phyloP scores from a whole-genome alignment of 495 filamentous ascomycete species.

The Penicillium antarcticum region DNA sequence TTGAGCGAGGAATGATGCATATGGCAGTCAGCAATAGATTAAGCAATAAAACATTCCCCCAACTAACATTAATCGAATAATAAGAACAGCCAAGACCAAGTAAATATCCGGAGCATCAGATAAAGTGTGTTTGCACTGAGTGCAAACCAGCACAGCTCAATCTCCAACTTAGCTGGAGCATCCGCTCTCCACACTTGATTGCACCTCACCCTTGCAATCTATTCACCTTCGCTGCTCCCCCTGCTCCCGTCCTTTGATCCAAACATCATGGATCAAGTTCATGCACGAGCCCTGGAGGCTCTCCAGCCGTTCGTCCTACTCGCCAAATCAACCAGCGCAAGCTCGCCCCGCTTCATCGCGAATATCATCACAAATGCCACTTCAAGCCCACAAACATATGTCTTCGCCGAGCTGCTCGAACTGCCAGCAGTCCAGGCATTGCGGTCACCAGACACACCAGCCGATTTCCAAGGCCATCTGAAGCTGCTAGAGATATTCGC shows the following conservation, averaged over 20 bases:
- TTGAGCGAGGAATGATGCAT: background rate
- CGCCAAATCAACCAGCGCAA: conserved; percentile 68
- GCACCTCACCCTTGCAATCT: conserved; percentile 7
- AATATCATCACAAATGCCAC: conserved; percentile 88
- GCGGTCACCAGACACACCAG: conserved; percentile 38
- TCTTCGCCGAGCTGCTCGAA: conserved; percentile 91
- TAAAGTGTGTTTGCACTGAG: conserved; percentile 19
- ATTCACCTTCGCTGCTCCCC: background rate
- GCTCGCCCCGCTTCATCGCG: conserved; percentile 75
- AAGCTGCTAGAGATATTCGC: conserved; percentile 86
- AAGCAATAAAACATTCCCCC: too few relatives aligned
- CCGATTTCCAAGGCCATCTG: conserved; percentile 55
- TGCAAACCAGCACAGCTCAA: conserved; percentile 19
- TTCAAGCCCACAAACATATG: conserved; percentile 79
- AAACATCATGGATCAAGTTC: conserved; percentile 68
- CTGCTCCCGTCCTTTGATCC: background rate
- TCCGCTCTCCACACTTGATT: conserved; percentile 10
- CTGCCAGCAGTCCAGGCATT: conserved; percentile 78
- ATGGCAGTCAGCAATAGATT: background rate
- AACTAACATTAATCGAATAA: too few relatives aligned
- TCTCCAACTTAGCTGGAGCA: conserved; percentile 1
- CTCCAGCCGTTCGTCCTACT: conserved; percentile 86
- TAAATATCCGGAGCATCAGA: conserved; percentile 2
- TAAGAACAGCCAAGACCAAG: too few relatives aligned
- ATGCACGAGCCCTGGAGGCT: conserved; percentile 75